Evolutionary conservation across 495 filamentous ascomycete species (phyloP), one percentile per base, ranked within the genome.

Genomic region (Rhizodiscina lignyota): DNA sequence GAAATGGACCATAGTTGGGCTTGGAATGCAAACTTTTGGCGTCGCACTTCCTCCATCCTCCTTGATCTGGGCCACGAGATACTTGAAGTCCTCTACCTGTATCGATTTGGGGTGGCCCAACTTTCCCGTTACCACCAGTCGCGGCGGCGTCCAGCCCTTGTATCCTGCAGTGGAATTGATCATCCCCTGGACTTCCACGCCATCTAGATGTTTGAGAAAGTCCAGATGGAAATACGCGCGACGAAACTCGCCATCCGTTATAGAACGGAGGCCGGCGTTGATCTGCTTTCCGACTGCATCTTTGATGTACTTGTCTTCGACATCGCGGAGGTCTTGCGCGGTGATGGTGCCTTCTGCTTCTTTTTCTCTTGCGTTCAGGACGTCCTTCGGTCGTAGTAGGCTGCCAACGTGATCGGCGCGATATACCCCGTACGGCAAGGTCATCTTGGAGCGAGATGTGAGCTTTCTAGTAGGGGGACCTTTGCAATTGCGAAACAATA

Each of bases 341-440:
- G 29, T 34, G 18, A 39, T 43, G 6, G 20, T 37, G 18, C 36
- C 23, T 20, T 35, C 21, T 2, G 45, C 42, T 18, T 42, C 37
- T 18, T 38, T 37, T 30, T 45, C 42, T 13, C 49, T 45, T 1
- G 42, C 42, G n/a, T 45, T 26, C 30, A 46, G 39, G 13, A 52
- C 35, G 20, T 42, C 18, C 23, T 35, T 39, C 2, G 49, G 49
- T 2, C 49, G 49, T 15, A 52, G 46, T 35, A 52, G 45, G 12
- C 45, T 49, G n/a, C 49, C 49, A 5, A 52, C 49, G 37, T 52
- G 49, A 35, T 52, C 49, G 22, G 49, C 49, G 18, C 49, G 28
- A 40, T 51, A 48, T 15, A 51, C 44, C 18, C 48, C 48, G 12
- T 27, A 17, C 1, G 48, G 48, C 21, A 51, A 42, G 10, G 31